phyloP scores from a whole-genome alignment of 1,139 yeast species.

The Nakaseomyces sp. region DNA sequence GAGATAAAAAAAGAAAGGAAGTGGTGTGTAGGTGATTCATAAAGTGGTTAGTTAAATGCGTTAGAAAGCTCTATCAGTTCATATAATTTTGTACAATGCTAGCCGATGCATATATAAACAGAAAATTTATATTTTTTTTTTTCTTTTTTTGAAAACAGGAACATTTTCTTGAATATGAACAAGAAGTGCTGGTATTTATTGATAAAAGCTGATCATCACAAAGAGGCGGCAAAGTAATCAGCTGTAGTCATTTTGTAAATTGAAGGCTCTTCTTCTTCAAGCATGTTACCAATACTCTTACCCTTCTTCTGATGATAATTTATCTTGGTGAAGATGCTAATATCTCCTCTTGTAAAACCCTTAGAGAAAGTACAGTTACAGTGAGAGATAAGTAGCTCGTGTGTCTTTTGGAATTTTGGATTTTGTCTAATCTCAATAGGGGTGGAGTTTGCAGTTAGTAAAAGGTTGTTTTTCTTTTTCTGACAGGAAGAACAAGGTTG shows the following conservation, averaged over 20 bases:
- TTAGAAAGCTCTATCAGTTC: too few species aligned
- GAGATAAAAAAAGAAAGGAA: too few species aligned
- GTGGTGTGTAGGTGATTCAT: too few species aligned
- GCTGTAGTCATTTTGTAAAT: conserved; percentile 18
- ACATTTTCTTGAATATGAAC: too few species aligned
- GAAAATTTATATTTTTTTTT: too few species aligned
- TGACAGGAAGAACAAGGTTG: conserved; percentile 26
- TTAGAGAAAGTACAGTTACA: conserved; percentile 19
- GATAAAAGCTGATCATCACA: too few species aligned
- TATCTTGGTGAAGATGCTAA: conserved; percentile 18
- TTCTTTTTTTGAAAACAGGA: too few species aligned
- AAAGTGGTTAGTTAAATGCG: too few species aligned
- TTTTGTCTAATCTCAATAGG: conserved; percentile 4
- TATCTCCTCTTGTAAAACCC: conserved; percentile 27
- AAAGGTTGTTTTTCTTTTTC: conserved; percentile 11
- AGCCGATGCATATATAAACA: too few species aligned
- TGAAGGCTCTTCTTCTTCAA: conserved; percentile 10
- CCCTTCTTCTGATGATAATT: conserved; percentile 5
- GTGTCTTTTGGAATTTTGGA: background rate
- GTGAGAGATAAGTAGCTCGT: conserved; percentile 2
- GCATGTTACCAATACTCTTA: conserved; percentile 3
- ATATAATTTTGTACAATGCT: too few species aligned
- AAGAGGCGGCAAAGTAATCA: conserved; percentile 13
- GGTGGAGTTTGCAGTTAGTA: conserved; percentile 3
- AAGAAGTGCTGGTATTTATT: too few species aligned